Base-by-base conservation (phyloP, 2,329 filamentous ascomycete species). In the Colletotrichum sp. region DNA sequence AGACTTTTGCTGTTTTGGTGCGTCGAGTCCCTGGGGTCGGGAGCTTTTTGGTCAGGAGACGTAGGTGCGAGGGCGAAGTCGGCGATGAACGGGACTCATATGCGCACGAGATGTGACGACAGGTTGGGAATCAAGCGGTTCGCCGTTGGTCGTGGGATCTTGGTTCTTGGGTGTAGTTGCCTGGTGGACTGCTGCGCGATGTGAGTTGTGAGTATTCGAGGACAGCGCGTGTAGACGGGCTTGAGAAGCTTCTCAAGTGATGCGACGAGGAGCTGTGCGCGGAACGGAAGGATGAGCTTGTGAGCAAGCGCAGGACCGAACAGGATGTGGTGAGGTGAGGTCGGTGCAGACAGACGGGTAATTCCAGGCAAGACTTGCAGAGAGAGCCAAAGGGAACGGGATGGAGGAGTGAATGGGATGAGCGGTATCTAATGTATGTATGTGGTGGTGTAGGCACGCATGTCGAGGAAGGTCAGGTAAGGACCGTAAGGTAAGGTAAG, bases 371-470 rank as follows among this genome's bases (percentile, higher is more conserved):
- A 60, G 63, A 58, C 67, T 63, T 32, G 48, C 57, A 34, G 28
- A 64, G 34, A 52, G 57, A 70, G n/a, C 26, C 36, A 52, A 70
- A 10, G 57, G 57, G 57, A 52, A 55, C 57, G 57, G 67, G 67
- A 52, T 36, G 70, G 71, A 61, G n/a, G 12, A 52, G n/a, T 73
- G 71, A 52, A 74, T 76, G 70, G 74, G 74, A 76, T 64, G 74
- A 76, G 74, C 70, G 70, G 74, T 76, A 76, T 69, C 74, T 76
- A 76, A 76, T 73, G 74, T 76, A 74, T 76, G 76, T 58, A 70
- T 68, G 70, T 55, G 43, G n/a, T 52, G 64, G 58, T 30, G 70
- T 38, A 60, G 63, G 67, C 64, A 43, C 75, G 71, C 61, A 71
- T 77, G 70, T 64, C n/a, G 66, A 72, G 67, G 61, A 65, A 38